Base-by-base conservation (phyloP, 2,329 filamentous ascomycete genomes). In the Alternaria sp. region DNA sequence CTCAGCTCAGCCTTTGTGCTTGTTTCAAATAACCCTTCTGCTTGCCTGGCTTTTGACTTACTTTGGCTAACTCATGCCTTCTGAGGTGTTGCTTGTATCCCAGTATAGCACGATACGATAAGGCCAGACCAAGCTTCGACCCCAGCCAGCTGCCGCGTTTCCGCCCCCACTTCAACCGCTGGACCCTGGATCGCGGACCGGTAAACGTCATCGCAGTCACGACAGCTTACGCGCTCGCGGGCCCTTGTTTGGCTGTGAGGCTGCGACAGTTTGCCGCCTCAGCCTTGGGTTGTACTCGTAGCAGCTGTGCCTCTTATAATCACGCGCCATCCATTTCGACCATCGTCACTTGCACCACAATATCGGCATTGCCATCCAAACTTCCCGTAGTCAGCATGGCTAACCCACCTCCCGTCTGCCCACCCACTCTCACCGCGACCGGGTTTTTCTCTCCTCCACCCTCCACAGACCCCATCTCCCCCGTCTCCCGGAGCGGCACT, bases 401-500 rank as follows among this genome's bases (percentile, higher is more conserved):
- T 10, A 45, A 50, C 11, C 33, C 58, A 49, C 54, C 60, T n/a
- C 56, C 65, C 54, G 54, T 64, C 17, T 63, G 67, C 29, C 62
- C 68, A 9, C 65, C 68, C 44, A 48, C 51, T 5, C 48, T 39
- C 21, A 58, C 61, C 13, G 37, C 52, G 8, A 14, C 60, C 51
- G 37, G 37, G 11, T 40, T 40, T 11, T 37, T 58, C 1, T 46
- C 60, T 14, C 52, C 53, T 29, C 42, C 28, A 5, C 34, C 42
- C 3, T 36, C 39, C 23, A 46, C 10, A 14, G 33, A 50, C 13
- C 69, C 71, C 33, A 60, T 71, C 31, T 69, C 71, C 17, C 70
- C 74, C 36, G 46, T 72, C 51, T 40, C 55, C 5, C 67, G 62
- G 9, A 60, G 50, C 7, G 23, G 28, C n/a, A 60, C 66, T 3